Evolutionary conservation across 2,329 filamentous ascomycete genomes (phyloP).

Genomic region (Grosmannia serpens): DNA sequence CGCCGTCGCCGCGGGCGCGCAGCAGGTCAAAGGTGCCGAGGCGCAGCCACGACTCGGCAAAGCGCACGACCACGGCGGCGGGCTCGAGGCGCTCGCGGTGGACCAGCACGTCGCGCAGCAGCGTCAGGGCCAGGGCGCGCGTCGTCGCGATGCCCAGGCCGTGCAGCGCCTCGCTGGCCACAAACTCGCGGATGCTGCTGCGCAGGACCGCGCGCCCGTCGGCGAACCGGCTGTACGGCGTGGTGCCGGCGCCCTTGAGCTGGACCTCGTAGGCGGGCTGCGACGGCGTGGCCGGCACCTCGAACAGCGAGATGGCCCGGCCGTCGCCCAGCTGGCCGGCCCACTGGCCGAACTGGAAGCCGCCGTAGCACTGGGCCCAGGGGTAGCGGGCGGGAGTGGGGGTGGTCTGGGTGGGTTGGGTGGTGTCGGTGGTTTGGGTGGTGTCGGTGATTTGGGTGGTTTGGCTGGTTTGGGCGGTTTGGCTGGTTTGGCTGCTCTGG

Average conservation of each 20-base stretch:
- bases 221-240: conserved; percentile 91
- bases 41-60: conserved; percentile 83
- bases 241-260: conserved; percentile 85
- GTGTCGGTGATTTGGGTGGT: conserved; percentile 12
- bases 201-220: conserved; percentile 89
- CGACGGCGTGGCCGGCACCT: conserved; percentile 61
- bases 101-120: conserved; percentile 63
- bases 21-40: conserved; percentile 96
- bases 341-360: conserved; percentile 73
- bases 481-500: no score
- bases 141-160: conserved; percentile 80
- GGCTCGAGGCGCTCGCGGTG: conserved; percentile 73
- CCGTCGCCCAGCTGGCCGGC: conserved; percentile 93
- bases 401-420: no score
- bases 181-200: conserved; percentile 86
- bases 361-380: conserved; percentile 97
- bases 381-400: conserved; percentile 61
- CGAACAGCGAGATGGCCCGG: conserved; percentile 86
- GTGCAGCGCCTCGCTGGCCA: conserved; percentile 82
- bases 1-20: conserved; percentile 67
- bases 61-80: conserved; percentile 83
- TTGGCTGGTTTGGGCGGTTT: no score
- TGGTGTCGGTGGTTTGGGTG: no score
- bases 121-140: conserved; percentile 69
- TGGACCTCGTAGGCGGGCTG: conserved; percentile 68